Evolutionary conservation across 805 yeast genomes (phyloP).

Genomic region (Ogataea sp.): DNA sequence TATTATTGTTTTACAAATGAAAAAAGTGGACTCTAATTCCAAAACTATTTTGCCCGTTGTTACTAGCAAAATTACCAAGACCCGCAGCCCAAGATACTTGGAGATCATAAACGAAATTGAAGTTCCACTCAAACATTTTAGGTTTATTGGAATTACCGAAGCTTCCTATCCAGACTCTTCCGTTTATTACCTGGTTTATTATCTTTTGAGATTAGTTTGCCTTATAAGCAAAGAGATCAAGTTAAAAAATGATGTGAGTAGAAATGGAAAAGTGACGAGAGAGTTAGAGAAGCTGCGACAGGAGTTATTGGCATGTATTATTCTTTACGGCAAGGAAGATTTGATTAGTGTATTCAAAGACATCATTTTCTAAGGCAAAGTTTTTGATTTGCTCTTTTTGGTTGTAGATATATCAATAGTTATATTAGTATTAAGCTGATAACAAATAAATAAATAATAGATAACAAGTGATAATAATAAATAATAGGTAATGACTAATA

Average conservation of each 20-base stretch:
- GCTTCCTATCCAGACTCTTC: too few species aligned
- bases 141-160: too few species aligned
- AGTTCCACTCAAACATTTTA: too few species aligned
- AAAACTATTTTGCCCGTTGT: too few species aligned
- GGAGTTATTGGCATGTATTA: slow-evolving; percentile 12
- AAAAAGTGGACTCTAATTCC: background rate
- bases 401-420: too few species aligned
- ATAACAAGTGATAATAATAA: too few species aligned
- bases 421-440: too few species aligned
- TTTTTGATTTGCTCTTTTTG: too few species aligned
- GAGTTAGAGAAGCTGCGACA: slow-evolving; percentile 1
- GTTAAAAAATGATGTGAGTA: background rate
- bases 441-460: too few species aligned
- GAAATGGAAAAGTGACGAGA: background rate
- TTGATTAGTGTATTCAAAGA: slow-evolving; percentile 6
- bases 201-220: background rate
- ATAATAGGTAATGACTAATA: too few species aligned
- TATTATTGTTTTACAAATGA: background rate
- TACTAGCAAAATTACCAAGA: background rate
- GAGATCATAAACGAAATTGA: background rate
- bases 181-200: background rate
- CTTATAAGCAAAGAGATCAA: background rate
- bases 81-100: background rate
- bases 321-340: slow-evolving; percentile 11
- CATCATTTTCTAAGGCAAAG: slow-evolving; percentile 2